A percentile compares a stretch with the other conserved stretches of the same genome.
Evolutionary conservation across 768 basidiomycete species (phyloP).

Genomic region (Nidularia sp.): DNA sequence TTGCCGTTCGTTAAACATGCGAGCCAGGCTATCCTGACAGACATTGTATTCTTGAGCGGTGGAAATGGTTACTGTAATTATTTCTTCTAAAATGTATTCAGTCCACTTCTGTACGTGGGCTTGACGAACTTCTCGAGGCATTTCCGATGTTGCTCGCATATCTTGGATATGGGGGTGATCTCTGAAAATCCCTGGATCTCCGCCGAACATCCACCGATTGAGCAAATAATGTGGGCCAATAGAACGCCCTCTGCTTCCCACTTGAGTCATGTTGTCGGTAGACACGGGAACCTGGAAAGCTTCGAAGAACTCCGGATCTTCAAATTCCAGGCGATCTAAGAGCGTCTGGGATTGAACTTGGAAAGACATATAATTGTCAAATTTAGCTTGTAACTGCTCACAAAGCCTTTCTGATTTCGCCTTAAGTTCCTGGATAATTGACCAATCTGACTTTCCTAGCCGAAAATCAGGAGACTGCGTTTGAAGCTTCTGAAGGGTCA

Average conservation of each 20-base stretch:
- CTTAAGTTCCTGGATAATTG: slow-evolving; percentile 35
- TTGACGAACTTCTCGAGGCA: slow-evolving; percentile 21
- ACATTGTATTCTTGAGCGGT: slow-evolving; percentile 34
- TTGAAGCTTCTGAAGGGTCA: slow-evolving; percentile 39
- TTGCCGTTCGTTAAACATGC: slow-evolving; percentile 28
- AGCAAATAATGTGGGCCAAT: slow-evolving; percentile 38
- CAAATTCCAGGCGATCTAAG: slow-evolving; percentile 47
- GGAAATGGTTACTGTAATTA: slow-evolving; percentile 26
- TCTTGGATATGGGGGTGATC: slow-evolving; percentile 14
- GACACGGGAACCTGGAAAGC: slow-evolving; percentile 39
- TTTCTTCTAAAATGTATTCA: slow-evolving; percentile 24
- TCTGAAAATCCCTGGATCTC: slow-evolving; percentile 39
- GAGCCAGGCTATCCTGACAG: slow-evolving; percentile 26
- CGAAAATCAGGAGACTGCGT: slow-evolving; percentile 7
- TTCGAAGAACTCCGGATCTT: slow-evolving; percentile 37
- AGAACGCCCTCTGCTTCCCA: slow-evolving; percentile 33
- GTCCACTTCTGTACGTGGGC: slow-evolving; percentile 26
- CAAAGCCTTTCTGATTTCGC: slow-evolving; percentile 5
- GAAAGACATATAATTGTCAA: slow-evolving; percentile 17
- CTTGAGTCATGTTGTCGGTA: slow-evolving; percentile 38
- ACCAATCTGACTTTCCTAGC: slow-evolving; percentile 30
- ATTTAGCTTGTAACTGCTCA: slow-evolving; percentile 19
- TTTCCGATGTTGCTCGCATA: slow-evolving; percentile 30
- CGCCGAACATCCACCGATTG: slow-evolving; percentile 39
- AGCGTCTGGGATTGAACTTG: slow-evolving; percentile 22